Percentiles rank a stretch among this genome's conserved stretches.
phyloP scores from a whole-genome alignment of 768 basidiomycete species.

The Piloderma croceum region DNA sequence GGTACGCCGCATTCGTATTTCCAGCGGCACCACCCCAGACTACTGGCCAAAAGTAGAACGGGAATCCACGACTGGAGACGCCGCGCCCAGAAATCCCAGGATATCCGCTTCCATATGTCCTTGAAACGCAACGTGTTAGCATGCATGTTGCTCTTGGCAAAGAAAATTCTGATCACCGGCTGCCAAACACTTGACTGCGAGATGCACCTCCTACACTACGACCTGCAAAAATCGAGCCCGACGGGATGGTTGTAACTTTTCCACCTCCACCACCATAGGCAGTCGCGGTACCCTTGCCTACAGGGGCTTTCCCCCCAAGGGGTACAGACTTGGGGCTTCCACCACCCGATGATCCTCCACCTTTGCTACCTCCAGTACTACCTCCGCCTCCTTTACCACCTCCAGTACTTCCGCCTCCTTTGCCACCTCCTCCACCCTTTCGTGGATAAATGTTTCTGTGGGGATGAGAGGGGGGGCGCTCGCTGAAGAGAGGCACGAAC shows the following conservation, averaged over 20 bases:
- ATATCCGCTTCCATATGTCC: conserved; percentile 44
- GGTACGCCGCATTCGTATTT: conserved; percentile 23
- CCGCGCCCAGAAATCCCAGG: conserved; percentile 31
- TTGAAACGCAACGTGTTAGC: conserved; percentile 10
- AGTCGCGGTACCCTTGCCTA: conserved; percentile 10
- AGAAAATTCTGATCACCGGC: conserved; percentile 16
- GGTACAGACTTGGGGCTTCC: not conserved
- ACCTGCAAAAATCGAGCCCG: conserved; percentile 27
- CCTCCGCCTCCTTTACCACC: not conserved
- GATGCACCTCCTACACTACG: conserved; percentile 35
- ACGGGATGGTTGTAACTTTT: conserved; percentile 20
- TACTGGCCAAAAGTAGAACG: conserved; percentile 45
- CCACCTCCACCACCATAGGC: conserved; percentile 33
- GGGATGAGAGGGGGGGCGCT: no score
- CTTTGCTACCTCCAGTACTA: not conserved
- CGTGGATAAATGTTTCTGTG: no score
- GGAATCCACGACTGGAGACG: conserved; percentile 35
- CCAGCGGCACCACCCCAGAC: conserved; percentile 27
- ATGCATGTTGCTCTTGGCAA: not conserved
- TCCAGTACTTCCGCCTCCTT: not conserved
- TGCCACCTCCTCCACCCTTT: not conserved
- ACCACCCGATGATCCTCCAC: not conserved
- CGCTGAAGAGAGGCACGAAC: no score
- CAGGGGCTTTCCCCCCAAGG: not conserved
- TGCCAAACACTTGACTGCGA: conserved; percentile 30